phyloP scores from a whole-genome alignment of 1,284 basidiomycete genomes.

The Fistulina hepatica region DNA sequence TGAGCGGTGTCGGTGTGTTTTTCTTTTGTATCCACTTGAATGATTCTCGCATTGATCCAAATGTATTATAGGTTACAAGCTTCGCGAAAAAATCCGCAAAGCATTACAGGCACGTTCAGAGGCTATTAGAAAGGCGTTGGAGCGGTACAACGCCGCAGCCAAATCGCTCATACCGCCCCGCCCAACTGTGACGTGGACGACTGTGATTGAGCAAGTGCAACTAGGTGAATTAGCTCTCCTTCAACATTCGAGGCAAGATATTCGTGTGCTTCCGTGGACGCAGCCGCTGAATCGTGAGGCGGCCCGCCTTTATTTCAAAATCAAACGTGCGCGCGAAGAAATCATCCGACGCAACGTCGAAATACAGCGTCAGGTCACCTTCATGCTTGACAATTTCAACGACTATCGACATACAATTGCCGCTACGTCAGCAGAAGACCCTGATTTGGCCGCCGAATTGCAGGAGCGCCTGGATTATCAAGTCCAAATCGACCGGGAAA shows the following conservation, averaged over 20 bases:
- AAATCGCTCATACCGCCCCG: background rate
- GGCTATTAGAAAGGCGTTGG: background rate
- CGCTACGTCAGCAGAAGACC: background rate
- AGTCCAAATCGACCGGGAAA: background rate
- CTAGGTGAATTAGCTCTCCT: slow-evolving; percentile 1
- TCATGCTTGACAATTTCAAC: background rate
- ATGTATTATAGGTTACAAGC: background rate
- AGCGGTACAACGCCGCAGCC: background rate
- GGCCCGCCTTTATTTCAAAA: slow-evolving; percentile 1
- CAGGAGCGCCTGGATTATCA: background rate
- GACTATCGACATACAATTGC: background rate
- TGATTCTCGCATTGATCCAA: background rate
- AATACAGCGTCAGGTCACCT: slow-evolving; percentile 7
- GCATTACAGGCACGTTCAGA: background rate
- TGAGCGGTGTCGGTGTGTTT: slow-evolving; percentile 12
- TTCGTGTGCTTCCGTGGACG: background rate
- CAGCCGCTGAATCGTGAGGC: background rate
- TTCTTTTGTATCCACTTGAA: background rate
- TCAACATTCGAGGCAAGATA: background rate
- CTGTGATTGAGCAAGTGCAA: background rate
- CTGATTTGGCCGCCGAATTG: slow-evolving; percentile 1
- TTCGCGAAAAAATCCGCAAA: slow-evolving; percentile 1
- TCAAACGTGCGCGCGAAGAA: slow-evolving; percentile 7
- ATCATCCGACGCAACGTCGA: slow-evolving; percentile 8
- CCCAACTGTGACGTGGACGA: background rate